Base-by-base conservation (phyloP, 176 grass and related monocot species). In the Triticum timopheevii region DNA sequence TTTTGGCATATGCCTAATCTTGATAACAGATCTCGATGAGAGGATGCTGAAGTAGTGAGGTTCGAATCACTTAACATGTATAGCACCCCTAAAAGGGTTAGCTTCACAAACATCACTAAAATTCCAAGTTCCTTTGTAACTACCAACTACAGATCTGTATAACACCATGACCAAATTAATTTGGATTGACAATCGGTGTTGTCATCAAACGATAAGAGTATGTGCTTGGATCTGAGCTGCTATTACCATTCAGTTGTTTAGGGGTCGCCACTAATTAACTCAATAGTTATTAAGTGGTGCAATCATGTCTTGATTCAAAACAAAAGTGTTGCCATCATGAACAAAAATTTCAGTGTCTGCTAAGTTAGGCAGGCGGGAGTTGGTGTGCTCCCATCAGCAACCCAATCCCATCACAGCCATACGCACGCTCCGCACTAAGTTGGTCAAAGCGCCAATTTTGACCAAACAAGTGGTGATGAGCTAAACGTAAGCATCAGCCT, bases 361-460 rank as follows among this genome's bases (percentile, higher is more conserved):
- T 33, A 69, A 79, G 66, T 84, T 62, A 25, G 80, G 64, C 73
- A 17, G 39, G 16, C 22, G 4, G 79, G 80, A 45, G 40, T 78
- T 62, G 49, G 13, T 80, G 81, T 31, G 76, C 42, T 52, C 61
- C 42, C 61, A 67, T 54, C 82, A 79, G 63, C 39, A 88, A 90
- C 44, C 85, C n/a, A 50, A 78, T 42, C 78, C 36, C 8, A 58
- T 16, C 7, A 79, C 20, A 25, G 73, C 15, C 44, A 67, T 83
- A 52, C 3, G 31, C 54, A 85, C 22, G 85, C 63, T 28, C 23
- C 15, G 23, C 82, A 90, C 73, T 70, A 63, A 76, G 71, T 20
- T 27, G 78, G 88, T 93, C 86, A 92, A 85, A 82, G 82, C 86
- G 82, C 90, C 86, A 92, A 82, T 73, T 92, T 92, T 88, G 90